These are phyloP conservation scores for Sisymbrium altissimum DNA, from an alignment of 345 rosid genomes.

Conservation along the genomic window DNA sequence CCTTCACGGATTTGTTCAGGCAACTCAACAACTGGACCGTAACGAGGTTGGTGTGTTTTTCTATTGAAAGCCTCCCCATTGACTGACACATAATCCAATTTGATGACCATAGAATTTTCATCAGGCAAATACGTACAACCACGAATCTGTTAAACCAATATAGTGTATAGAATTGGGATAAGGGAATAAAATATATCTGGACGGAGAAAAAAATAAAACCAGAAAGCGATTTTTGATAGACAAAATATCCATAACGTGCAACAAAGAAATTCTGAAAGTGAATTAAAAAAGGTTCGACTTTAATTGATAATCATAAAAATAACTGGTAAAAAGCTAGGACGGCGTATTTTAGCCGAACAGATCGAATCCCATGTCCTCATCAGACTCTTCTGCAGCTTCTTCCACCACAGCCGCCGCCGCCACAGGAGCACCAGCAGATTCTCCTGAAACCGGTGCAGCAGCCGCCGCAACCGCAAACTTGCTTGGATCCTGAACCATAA, in stretches of 20 bases:
- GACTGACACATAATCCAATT: background rate
- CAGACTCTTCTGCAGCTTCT: constrained; percentile 83
- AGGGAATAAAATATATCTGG: background rate
- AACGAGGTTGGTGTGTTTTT: too few relatives aligned
- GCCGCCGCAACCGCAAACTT: constrained; percentile 59
- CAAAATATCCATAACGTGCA: background rate
- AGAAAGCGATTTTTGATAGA: background rate
- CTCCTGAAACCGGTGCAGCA: constrained; percentile 35
- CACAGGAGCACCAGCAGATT: constrained; percentile 34
- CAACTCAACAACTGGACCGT: too few relatives aligned
- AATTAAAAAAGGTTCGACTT: background rate
- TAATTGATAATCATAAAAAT: background rate
- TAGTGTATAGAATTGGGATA: too few relatives aligned
- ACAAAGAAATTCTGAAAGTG: background rate
- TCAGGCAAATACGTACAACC: background rate
- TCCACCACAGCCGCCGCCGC: constrained; percentile 47
- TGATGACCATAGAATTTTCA: background rate
- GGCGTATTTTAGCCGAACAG: constrained; percentile 49
- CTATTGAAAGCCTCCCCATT: too few relatives aligned
- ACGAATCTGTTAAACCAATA: background rate
- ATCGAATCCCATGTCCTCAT: constrained; percentile 85
- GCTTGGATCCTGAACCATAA: constrained; percentile 67
- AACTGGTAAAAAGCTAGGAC: background rate
- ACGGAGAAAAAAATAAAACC: background rate
- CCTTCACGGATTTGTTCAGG: too few relatives aligned